Conservation (phyloP, 1,139 yeast genomes). For the Geotrichum bryndzae region DNA sequence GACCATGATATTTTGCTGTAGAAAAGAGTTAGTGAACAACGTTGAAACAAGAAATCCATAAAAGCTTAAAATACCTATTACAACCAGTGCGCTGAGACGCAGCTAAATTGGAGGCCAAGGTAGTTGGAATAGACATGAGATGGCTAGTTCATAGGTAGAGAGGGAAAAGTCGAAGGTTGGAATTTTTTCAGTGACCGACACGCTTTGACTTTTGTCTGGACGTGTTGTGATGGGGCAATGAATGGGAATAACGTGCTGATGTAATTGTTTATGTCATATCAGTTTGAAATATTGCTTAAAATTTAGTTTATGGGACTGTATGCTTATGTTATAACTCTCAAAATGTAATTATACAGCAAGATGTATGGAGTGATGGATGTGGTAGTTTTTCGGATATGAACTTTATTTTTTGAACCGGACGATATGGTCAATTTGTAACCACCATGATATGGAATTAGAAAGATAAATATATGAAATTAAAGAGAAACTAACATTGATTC, state of each 20-base stretch:
- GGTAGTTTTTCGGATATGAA: too few species aligned
- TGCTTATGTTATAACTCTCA: neutral
- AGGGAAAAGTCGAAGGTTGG: neutral
- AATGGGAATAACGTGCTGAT: neutral
- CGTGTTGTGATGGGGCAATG: neutral
- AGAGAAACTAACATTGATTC: too few species aligned
- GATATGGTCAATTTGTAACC: too few species aligned
- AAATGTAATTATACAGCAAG: neutral
- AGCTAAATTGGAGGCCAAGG: conserved; percentile 6
- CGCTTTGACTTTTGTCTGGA: neutral
- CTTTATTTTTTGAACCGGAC: too few species aligned
- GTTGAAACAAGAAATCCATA: neutral
- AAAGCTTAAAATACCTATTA: conserved; percentile 3
- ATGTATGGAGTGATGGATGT: too few species aligned
- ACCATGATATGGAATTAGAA: too few species aligned
- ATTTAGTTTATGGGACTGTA: neutral
- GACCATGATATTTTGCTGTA: conserved; percentile 58
- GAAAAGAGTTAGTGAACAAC: neutral
- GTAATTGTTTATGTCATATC: neutral
- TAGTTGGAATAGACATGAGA: conserved; percentile 7
- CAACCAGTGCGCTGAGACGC: conserved; percentile 15
- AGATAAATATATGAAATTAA: too few species aligned
- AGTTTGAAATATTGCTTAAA: too few species aligned
- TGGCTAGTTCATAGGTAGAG: neutral
- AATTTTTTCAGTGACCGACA: neutral